phyloP scores from a whole-genome alignment of 1,284 basidiomycete genomes.

The Spongispora temasekensis region DNA sequence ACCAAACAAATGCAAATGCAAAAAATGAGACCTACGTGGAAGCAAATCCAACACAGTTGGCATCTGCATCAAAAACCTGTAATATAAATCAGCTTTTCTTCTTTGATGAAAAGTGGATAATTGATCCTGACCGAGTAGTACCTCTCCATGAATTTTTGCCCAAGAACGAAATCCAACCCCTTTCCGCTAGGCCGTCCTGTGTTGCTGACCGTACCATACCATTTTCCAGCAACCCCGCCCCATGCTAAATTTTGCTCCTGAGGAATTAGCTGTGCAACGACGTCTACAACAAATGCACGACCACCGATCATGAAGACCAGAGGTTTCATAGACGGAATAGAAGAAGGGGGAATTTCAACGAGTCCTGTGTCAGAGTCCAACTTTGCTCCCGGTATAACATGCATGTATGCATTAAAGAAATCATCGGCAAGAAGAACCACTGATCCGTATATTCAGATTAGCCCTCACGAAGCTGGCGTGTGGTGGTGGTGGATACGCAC shows the following conservation, averaged over 20 bases:
- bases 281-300: conserved; percentile 20
- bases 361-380: conserved; percentile 16
- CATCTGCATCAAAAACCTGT: not conserved
- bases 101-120: not conserved
- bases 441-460: conserved; percentile 1
- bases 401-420: conserved; percentile 22
- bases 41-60: not conserved
- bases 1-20: no score
- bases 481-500: conserved; percentile 9
- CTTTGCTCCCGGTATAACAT: conserved; percentile 21
- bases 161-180: conserved; percentile 29
- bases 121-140: conserved; percentile 23
- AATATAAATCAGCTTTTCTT: not conserved
- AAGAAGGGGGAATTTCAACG: conserved; percentile 19
- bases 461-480: not conserved
- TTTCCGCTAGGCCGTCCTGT: conserved; percentile 10
- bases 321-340: conserved; percentile 19
- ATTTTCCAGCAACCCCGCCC: conserved; percentile 16
- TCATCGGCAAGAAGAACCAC: conserved; percentile 22
- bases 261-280: conserved; percentile 28
- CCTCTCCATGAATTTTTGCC: conserved; percentile 33
- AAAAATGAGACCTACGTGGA: not conserved
- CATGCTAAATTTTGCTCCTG: conserved; percentile 15
- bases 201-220: conserved; percentile 19
- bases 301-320: conserved; percentile 24